Base-by-base conservation (phyloP, 345 rosid genomes). In the Boechera retrofracta region DNA sequence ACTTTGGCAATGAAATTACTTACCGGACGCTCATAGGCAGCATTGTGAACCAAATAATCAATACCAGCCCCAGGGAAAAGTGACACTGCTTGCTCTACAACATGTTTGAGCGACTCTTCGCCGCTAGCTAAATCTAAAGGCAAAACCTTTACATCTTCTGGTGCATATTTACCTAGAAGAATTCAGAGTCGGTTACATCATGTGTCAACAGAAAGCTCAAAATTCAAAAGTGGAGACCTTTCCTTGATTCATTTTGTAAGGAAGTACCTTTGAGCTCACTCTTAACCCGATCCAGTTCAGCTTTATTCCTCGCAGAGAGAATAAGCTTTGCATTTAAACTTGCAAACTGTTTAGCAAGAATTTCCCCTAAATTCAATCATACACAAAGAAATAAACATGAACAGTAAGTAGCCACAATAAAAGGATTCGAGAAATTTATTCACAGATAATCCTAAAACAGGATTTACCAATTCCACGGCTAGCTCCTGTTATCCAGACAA, bases 1-100 rank as follows among this genome's bases (percentile, higher is more conserved):
- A 21, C n/a, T 13, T 15, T 5, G 65, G 62, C 41, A 72, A 16
- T 16, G n/a, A 10, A 21, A 29, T 52, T 58, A 62, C 91, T 86
- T 75, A 94, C 97, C 1, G 97, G 98, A 54, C 97, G 97, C 84
- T 92, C 97, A 81, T 74, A 92, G 52, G 98, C 98, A 36, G 97
- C 98, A 63, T 94, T 94, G 64, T 94, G 97, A 57, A 94, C 71
- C 97, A 94, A 82, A 76, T 87, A 87, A 80, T 94, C 89, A 77
- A 94, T 85, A 66, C 97, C 97, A 72, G 78, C 71, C 49, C 83
- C 89, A 58, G 89, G 62, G 69, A 92, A 94, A 68, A 82, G 85
- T 26, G 85, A 86, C 64, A 89, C 88, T 11, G 97, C 97, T 82
- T 85, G 82, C 69, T 89, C 88, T 32, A 90, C 97, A n/a, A 83